A percentile compares a stretch with the other conserved stretches of the same genome.
Conservation (phyloP, 495 filamentous ascomycete species). For the Jackrogersella minutella region DNA sequence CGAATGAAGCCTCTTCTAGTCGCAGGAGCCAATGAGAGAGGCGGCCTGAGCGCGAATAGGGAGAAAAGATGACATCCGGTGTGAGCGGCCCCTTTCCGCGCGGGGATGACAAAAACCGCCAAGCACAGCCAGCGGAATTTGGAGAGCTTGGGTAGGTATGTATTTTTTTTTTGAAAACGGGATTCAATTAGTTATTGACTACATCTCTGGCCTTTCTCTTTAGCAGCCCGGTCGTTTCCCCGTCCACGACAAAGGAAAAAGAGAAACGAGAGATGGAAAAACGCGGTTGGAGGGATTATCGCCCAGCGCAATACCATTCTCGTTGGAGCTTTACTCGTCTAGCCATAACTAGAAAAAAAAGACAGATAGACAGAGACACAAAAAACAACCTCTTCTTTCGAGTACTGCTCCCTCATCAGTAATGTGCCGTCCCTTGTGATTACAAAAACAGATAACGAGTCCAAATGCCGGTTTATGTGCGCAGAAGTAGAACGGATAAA, state of each 20-base stretch:
- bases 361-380: too few relatives aligned
- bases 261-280: slow-evolving; percentile 22
- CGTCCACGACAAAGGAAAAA: slow-evolving; percentile 39
- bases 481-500: slow-evolving; percentile 25
- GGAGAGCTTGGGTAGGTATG: too few relatives aligned
- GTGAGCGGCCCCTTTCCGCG: too few relatives aligned
- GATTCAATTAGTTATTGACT: slow-evolving; percentile 31
- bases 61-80: too few relatives aligned
- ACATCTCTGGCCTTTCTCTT: slow-evolving; percentile 18
- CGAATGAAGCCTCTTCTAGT: too few relatives aligned
- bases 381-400: not conserved
- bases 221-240: slow-evolving; percentile 16
- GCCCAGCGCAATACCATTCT: slow-evolving; percentile 17
- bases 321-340: slow-evolving; percentile 29
- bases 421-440: slow-evolving; percentile 23
- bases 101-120: too few relatives aligned
- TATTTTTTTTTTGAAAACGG: not conserved
- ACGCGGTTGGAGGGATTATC: not conserved
- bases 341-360: slow-evolving; percentile 28
- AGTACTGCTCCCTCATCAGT: slow-evolving; percentile 17
- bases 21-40: too few relatives aligned
- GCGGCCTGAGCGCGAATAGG: too few relatives aligned
- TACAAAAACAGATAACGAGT: slow-evolving; percentile 34
- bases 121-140: not conserved
- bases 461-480: slow-evolving; percentile 28